Base-by-base conservation (phyloP, 805 yeast species). In the Lachancea sp. region DNA sequence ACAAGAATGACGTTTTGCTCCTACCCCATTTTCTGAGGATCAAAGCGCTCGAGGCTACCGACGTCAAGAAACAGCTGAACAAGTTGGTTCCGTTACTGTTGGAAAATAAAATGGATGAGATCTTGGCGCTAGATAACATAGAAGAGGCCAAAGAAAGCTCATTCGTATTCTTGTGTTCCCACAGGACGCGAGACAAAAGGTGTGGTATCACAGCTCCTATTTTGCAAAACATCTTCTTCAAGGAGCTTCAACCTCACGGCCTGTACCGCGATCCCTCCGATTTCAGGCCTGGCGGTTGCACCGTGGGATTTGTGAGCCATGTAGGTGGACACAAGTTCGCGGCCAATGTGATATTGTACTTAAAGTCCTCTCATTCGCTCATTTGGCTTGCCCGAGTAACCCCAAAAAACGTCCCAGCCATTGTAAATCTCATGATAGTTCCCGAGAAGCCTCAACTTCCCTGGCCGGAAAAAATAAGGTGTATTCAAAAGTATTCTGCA, bases 281-380 rank as follows among this genome's bases (percentile, higher is more conserved):
- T 59, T 71, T 69, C 36, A 71, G 88, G 40, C 78, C 84, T 0
- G 79, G 71, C 23, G 97, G 97, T 5, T 85, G 82, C 1, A 65
- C 68, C 5, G 86, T 88, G 2, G 68, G 73, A 2, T 88, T 60
- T 51, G 74, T 83, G 22, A 88, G 85, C 54, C 98, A 90, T 60
- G 83, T 90, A 20, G 98, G 98, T 5, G 97, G 97, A 4, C 98
- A 90, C 64, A 92, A 92, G 61, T 92, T 70, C 62, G 87, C 92
- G 1, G 97, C 97, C 2, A 90, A 90, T 59, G 83, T 86, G 3
- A 71, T 87, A 38, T 75, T 90, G 12, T 88, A 87, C 56, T 64
- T 78, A 48, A 78, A 72, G 47, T 53, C 47, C 3, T 45, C 60
- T 3, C 44, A 45, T 16, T 65, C 84, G 49, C 78, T 80, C 43